Base-by-base conservation (phyloP, 768 basidiomycete species). In the Mycena belliarum region DNA sequence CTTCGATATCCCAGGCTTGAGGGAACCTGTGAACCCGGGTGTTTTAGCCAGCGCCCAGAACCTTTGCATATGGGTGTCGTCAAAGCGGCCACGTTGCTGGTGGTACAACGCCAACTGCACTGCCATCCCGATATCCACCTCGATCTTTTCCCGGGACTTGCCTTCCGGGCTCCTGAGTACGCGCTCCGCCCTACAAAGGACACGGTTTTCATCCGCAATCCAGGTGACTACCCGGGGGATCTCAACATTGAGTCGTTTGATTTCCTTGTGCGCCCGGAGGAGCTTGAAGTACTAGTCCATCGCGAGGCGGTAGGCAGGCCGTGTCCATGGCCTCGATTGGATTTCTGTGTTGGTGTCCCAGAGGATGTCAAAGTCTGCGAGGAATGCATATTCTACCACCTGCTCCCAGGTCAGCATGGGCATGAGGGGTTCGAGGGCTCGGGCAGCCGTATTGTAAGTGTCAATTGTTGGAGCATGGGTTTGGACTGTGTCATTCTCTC, bases 171-270 rank as follows among this genome's bases (percentile, higher is more conserved):
- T n/a, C n/a, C n/a, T n/a, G n/a, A n/a, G n/a, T n/a, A n/a, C n/a
- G n/a, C n/a, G 18, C 32, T 56, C 55, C 24, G 14, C 15, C 8
- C 33, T 15, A 2, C 23, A 37, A 16, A 56, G 47, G 41, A 49
- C 49, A 10, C 15, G 15, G n/a, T 47, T 32, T 23, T 69, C 60
- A n/a, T 68, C 67, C 9, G 21, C 15, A 7, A 69, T 55, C 33
- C 52, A 69, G 0, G 61, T 69, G 7, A 52, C 42, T 0, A 72
- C 28, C 0, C 63, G 49, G 0, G 20, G 41, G 9, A 72, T 59
- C 47, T 72, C 68, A 14, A 69, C 42, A 46, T 71, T 64, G 1
- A 69, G 55, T 6, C 61, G 21, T 1, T 26, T 18, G 8, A 70
- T 63, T 32, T 69, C 70, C 52, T 71, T 70, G 1, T 23, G 23